Conservation (phyloP, 352 stramenopile species). For the Phytophthora pini region DNA sequence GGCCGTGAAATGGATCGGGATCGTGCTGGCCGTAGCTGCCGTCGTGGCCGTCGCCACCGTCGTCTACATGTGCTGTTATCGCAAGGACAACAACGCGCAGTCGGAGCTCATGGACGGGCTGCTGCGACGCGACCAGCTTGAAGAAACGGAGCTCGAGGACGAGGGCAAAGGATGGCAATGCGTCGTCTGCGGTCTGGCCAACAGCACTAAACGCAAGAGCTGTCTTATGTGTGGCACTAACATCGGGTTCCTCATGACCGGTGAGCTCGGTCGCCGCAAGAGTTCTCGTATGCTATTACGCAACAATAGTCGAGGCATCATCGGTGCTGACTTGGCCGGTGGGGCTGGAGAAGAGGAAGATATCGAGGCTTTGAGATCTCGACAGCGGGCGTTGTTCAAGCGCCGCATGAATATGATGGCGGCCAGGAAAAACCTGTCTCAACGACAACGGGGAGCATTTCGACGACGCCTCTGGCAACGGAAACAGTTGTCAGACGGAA, state of each 20-base stretch:
- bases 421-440: slow-evolving; percentile 64
- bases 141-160: slow-evolving; percentile 57
- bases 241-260: slow-evolving; percentile 41
- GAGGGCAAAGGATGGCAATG: slow-evolving; percentile 73
- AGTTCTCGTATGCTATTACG: slow-evolving; percentile 62
- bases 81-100: slow-evolving; percentile 14
- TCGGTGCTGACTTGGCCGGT: slow-evolving; percentile 6
- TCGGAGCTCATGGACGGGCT: slow-evolving; percentile 59
- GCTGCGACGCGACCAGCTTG: slow-evolving; percentile 66
- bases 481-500: slow-evolving; percentile 61
- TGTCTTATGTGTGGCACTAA: slow-evolving; percentile 79
- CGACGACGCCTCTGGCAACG: slow-evolving; percentile 71
- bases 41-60: slow-evolving; percentile 35
- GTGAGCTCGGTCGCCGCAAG: slow-evolving; percentile 46
- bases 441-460: slow-evolving; percentile 73
- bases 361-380: slow-evolving; percentile 44
- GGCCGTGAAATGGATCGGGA: slow-evolving; percentile 46
- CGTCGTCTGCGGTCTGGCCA: slow-evolving; percentile 72
- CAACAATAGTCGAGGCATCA: slow-evolving; percentile 37
- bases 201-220: slow-evolving; percentile 41
- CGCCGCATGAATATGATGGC: slow-evolving; percentile 73
- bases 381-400: slow-evolving; percentile 72
- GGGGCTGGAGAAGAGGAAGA: slow-evolving; percentile 21
- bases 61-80: slow-evolving; percentile 64
- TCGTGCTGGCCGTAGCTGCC: slow-evolving; percentile 40